Base-by-base conservation (phyloP, 2,329 filamentous ascomycete genomes). In the Lasiodiplodia citricola region DNA sequence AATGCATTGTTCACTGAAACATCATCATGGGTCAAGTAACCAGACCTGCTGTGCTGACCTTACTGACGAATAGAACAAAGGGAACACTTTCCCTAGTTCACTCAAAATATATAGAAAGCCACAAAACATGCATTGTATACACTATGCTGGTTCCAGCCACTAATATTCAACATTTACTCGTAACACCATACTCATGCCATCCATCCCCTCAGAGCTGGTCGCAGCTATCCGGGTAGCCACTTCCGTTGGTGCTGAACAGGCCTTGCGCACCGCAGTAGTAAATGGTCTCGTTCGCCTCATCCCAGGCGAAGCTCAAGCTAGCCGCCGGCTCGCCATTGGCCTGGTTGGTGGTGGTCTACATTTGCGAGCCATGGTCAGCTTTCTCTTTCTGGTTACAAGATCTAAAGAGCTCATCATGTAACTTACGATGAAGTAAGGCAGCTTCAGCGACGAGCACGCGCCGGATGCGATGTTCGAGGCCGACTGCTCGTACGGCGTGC, bases 311-410 rank as follows among this genome's bases (percentile, higher is more conserved):
- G 13, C 14, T 31, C 41, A 62, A 16, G 16, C 4, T 21, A n/a
- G 41, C 58, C 23, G 58, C 58, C 16, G 10, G 25, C 58, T 62
- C 58, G 58, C 58, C 58, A 18, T 62, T 62, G 7, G 41, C 23
- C 41, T 62, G 58, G 8, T 62, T 25, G 58, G 44, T 10, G 13
- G 5, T 25, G 16, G 58, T 62, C 58, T 62, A 4, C 16, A 28
- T 10, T 4, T 7, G 7, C 8, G 13, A 7, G 13, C 38, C 25
- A 21, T 28, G 28, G 28, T 58, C 55, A 47, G 37, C 21, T 38
- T 18, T 6, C 16, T n/a, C 16, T 7, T 18, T 44, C 18, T 6
- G 3, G 16, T 16, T 18, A 41, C 3, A 4, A 18, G 38, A 14
- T 16, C 14, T 18, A 55, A 1, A 55, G 51, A n/a, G 14, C 52